phyloP scores from a whole-genome alignment of 805 yeast species.

The Sugiyamaella floridensis region DNA sequence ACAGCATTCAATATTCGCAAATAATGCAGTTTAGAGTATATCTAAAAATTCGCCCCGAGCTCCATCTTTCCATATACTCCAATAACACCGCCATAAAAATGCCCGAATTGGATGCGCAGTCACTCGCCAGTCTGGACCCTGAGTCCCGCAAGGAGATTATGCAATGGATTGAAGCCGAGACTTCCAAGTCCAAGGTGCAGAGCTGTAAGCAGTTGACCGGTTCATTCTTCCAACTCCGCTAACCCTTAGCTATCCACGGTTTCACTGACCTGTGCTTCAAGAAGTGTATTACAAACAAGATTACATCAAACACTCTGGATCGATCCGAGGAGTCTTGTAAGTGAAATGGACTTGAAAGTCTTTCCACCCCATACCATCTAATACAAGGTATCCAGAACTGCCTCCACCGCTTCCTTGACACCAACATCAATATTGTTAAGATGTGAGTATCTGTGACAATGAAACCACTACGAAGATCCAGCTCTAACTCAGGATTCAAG shows the following conservation, averaged over 20 bases:
- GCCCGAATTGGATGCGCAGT: conserved; percentile 35
- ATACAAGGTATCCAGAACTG: conserved; percentile 51
- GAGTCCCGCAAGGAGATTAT: conserved; percentile 65
- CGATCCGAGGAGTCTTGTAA: conserved; percentile 58
- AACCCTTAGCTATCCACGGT: conserved; percentile 56
- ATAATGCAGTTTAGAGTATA: neutral
- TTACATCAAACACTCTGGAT: conserved; percentile 39
- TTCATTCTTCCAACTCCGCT: neutral
- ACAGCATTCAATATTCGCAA: neutral
- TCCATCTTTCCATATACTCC: neutral
- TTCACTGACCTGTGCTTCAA: conserved; percentile 90
- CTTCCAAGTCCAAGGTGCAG: conserved; percentile 81
- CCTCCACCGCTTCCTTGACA: conserved; percentile 77
- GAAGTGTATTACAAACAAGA: conserved; percentile 54
- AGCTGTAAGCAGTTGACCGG: conserved; percentile 32
- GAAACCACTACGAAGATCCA: neutral
- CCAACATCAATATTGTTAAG: conserved; percentile 77
- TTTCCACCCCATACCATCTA: neutral
- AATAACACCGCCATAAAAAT: conserved; percentile 5
- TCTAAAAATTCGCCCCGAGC: neutral
- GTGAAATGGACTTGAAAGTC: conserved; percentile 6
- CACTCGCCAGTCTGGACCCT: conserved; percentile 51
- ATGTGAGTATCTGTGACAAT: conserved; percentile 24
- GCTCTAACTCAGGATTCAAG: conserved; percentile 14
- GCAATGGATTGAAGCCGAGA: conserved; percentile 72